Conservation (phyloP, 2,329 filamentous ascomycete genomes). For the Fusarium acutatum region DNA sequence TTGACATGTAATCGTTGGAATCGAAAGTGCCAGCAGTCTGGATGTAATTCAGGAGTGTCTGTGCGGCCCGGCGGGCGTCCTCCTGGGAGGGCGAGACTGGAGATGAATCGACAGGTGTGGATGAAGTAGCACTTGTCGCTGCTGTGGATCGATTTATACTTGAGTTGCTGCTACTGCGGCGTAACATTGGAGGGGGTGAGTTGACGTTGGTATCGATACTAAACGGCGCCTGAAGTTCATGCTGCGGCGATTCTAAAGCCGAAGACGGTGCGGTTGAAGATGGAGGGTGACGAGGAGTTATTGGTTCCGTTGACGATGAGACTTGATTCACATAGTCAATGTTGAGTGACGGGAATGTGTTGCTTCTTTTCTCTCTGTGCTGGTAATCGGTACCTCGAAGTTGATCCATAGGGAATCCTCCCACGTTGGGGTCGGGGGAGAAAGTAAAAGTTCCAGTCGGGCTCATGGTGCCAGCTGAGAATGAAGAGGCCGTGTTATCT, state of each 20-base stretch:
- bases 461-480: constrained; percentile 76
- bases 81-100: constrained; percentile 80
- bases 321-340: constrained; percentile 64
- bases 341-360: constrained; percentile 82
- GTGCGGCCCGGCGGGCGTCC: constrained; percentile 82
- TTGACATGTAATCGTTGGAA: constrained; percentile 77
- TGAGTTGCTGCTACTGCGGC: constrained; percentile 48
- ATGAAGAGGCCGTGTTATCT: constrained; percentile 61
- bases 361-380: constrained; percentile 75
- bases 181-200: constrained; percentile 46
- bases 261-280: constrained; percentile 60
- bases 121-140: constrained; percentile 28
- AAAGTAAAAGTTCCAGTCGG: constrained; percentile 79
- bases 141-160: constrained; percentile 44
- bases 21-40: constrained; percentile 77
- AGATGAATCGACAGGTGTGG: constrained; percentile 58
- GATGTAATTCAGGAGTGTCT: constrained; percentile 84
- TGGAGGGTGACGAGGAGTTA: constrained; percentile 60
- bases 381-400: constrained; percentile 64
- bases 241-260: constrained; percentile 60
- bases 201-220: constrained; percentile 55
- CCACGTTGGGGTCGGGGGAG: constrained; percentile 75
- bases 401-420: constrained; percentile 65
- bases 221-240: constrained; percentile 56
- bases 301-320: constrained; percentile 50